Percentiles rank a stretch among this genome's conserved stretches.
Conservation (phyloP, 164 flowering plant genomes). For the Annona cherimola region DNA sequence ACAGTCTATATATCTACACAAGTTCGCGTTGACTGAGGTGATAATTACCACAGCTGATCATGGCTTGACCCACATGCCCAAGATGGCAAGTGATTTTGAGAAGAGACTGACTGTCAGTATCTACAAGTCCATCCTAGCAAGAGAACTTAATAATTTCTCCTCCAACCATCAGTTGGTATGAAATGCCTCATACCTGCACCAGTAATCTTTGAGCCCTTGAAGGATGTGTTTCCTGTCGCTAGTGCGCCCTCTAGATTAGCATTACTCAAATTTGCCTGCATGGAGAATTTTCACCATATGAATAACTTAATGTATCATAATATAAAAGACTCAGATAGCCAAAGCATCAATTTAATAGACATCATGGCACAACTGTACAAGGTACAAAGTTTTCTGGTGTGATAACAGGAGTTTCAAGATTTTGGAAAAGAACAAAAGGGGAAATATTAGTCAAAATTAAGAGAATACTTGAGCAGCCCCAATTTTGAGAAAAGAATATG, state of each 20-base stretch:
- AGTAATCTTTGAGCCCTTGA: constrained; percentile 63
- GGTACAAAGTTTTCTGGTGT: background rate
- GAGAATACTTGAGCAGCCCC: no score
- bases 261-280: constrained; percentile 79
- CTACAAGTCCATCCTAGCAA: background rate
- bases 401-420: background rate
- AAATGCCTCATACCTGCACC: constrained; percentile 67
- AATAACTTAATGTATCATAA: background rate
- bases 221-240: constrained; percentile 91
- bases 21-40: no score
- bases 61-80: no score
- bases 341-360: background rate
- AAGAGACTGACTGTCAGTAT: no score
- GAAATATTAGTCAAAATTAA: no score
- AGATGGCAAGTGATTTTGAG: no score
- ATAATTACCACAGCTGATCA: no score
- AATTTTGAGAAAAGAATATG: background rate
- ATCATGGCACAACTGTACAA: background rate
- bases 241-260: constrained; percentile 96
- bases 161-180: background rate
- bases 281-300: background rate
- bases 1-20: no score
- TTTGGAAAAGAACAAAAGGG: background rate
- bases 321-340: background rate
- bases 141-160: background rate